Evolutionary conservation across 2,329 filamentous ascomycete species (phyloP), one percentile per base, ranked within the genome.

Genomic region (Massarina eburnea): DNA sequence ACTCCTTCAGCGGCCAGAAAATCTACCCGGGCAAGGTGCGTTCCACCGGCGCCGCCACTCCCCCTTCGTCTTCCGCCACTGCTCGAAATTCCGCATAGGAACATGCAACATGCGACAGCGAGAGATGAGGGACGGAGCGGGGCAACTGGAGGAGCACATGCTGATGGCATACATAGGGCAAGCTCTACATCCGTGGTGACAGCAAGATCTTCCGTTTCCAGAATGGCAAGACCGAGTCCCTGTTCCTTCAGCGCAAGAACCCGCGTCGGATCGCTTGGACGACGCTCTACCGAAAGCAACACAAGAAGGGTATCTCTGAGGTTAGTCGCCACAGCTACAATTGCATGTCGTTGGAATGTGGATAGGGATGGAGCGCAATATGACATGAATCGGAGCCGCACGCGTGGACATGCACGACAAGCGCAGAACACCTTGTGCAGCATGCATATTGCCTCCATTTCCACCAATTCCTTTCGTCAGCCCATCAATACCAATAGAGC

Each of bases 201-300:
- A 95, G 89, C 91, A 99, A 97, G 85, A 86, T 97, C 84, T 99
- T 99, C 89, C 91, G 94, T 76, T 99, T 99, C 89, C 91, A 96
- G 81, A 96, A 95, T 81, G 91, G 94, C 83, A 99, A 99, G 83
- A 92, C 90, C 80, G 94, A 99, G 82, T 96, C 91, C 66, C 89
- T 99, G 66, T 99, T 99, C 86, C 89, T 97, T 69, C 94, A 99
- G 85, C 92, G 94, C 84, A 99, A 99, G 90, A 99, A 99, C 86
- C 94, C 94, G 76, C 92, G 94, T 79, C 91, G 92, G 76, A 97
- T 99, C 78, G 86, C 92, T 67, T 99, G 94, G 94, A 99, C 94
- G 65, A 86, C 91, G 71, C 89, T 99, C 61, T 99, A 89, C 89
- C 87, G 94, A 78, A 89, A 92, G 80, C 89, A 95, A 82, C 92